Evolutionary conservation across 2,329 filamentous ascomycete genomes (phyloP).

Genomic region (Talaromyces pinophilus): DNA sequence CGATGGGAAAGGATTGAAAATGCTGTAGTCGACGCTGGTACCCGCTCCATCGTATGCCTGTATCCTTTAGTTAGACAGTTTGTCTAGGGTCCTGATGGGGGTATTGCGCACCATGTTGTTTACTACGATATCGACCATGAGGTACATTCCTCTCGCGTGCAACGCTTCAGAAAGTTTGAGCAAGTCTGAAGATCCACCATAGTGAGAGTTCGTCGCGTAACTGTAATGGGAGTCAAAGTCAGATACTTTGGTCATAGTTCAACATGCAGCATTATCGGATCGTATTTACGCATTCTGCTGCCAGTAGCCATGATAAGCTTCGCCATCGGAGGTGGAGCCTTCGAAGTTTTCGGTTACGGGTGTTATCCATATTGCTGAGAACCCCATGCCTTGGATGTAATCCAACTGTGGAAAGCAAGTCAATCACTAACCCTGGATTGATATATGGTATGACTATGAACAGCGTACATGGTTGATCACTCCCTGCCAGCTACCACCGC

Average conservation of each 20-base stretch:
- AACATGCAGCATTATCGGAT: neutral
- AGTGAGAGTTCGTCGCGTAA: slow-evolving; percentile 59
- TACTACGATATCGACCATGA: slow-evolving; percentile 63
- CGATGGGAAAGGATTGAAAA: slow-evolving; percentile 57
- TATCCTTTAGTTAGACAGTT: neutral
- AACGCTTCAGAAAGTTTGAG: slow-evolving; percentile 57
- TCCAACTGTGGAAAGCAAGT: slow-evolving; percentile 40
- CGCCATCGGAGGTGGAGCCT: slow-evolving; percentile 40
- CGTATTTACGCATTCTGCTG: slow-evolving; percentile 47
- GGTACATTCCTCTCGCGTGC: slow-evolving; percentile 60
- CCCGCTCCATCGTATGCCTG: slow-evolving; percentile 50
- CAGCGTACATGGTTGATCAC: slow-evolving; percentile 40
- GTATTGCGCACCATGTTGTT: slow-evolving; percentile 52
- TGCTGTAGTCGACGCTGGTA: slow-evolving; percentile 54
- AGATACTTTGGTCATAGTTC: neutral
- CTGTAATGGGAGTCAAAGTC: slow-evolving; percentile 23
- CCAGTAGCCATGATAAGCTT: slow-evolving; percentile 55
- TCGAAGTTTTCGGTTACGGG: slow-evolving; percentile 46
- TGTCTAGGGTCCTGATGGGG: neutral
- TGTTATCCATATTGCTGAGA: slow-evolving; percentile 54
- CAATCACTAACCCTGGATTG: neutral
- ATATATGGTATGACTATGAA: no score
- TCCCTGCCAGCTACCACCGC: slow-evolving; percentile 52
- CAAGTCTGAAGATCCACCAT: slow-evolving; percentile 62
- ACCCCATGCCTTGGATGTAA: slow-evolving; percentile 53